Percentiles rank a stretch among this genome's conserved stretches.
Conservation (phyloP, 2,329 filamentous ascomycete genomes). For the Neoarthrinium moseri region DNA sequence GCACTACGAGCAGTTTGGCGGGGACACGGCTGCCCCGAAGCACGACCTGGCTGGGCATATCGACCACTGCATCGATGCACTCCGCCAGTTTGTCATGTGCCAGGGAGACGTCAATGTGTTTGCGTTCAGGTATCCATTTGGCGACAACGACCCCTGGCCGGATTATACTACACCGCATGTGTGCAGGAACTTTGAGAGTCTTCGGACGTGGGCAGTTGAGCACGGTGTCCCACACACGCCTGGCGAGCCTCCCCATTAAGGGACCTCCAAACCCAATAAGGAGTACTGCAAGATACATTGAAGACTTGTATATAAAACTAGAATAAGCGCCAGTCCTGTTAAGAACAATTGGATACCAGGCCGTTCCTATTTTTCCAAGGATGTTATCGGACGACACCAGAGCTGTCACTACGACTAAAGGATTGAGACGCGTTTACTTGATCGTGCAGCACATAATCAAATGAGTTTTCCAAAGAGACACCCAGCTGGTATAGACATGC, state of each 20-base stretch:
- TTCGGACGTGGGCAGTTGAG: slow-evolving; percentile 51
- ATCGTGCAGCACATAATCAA: no score
- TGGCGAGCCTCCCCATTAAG: slow-evolving; percentile 27
- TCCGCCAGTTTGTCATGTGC: slow-evolving; percentile 53
- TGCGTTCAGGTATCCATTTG: slow-evolving; percentile 49
- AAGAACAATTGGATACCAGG: not conserved
- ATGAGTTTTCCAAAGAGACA: no score
- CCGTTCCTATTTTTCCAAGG: not conserved
- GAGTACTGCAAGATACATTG: not conserved
- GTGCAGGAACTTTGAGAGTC: slow-evolving; percentile 52
- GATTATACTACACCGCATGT: slow-evolving; percentile 53
- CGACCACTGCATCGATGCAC: slow-evolving; percentile 54
- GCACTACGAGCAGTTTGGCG: slow-evolving; percentile 46
- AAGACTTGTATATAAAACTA: not conserved
- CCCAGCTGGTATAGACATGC: no score
- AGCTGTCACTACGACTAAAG: no score
- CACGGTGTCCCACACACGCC: slow-evolving; percentile 40
- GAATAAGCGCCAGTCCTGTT: not conserved
- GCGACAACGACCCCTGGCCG: slow-evolving; percentile 49
- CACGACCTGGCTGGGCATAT: slow-evolving; percentile 43
- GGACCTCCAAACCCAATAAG: no score
- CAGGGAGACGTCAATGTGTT: slow-evolving; percentile 54
- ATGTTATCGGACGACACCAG: not conserved
- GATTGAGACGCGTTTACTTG: no score
- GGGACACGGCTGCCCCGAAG: slow-evolving; percentile 43